Evolutionary conservation across 2,329 filamentous ascomycete species (phyloP), one percentile per base, ranked within the genome.

Genomic region (Fragosphaeria purpurea): DNA sequence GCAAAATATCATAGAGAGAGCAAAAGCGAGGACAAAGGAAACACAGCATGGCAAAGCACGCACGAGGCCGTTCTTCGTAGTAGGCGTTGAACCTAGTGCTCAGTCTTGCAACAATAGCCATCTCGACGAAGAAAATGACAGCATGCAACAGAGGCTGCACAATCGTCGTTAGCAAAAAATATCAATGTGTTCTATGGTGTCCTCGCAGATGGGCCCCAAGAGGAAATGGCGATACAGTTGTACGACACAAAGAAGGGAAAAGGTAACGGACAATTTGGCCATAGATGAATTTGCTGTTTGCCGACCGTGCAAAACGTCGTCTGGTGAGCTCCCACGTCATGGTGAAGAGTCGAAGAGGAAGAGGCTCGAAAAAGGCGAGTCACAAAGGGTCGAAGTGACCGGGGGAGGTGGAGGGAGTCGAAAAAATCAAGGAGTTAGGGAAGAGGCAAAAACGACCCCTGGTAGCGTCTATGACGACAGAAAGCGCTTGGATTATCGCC

Each of bases 61-160:
- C 75, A 90, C 86, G 74, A 62, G 91, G 93, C 63, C 87, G 86
- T 63, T 89, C 83, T 58, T 88, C 84, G 78, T 97, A 98, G 72
- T 94, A 95, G 58, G 82, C 78, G 70, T 95, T 96, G 76, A 95
- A 98, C 64, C 88, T 87, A 60, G 87, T 79, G 44, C 84, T 83
- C 50, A 98, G 73, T 57, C 93, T 79, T 58, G 85, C 86, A 55
- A 91, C 79, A 66, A 95, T 82, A 52, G 82, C 82, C 82, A 97
- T 87, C 70, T 98, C 86, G 69, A 95, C 77, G 43, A 96, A 67
- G 66, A 95, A 86, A 56, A 96, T 79, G 62, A 94, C 74, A 53
- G 82, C 75, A 72, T 97, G 89, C 52, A 97, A 73, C 50, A 97
- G 74, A 61, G 93, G 91, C 93, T 97, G 67, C 57, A 58, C 11